Evolutionary conservation across 306 rosid genomes (phyloP).

Genomic region (Cajanus cajan): DNA sequence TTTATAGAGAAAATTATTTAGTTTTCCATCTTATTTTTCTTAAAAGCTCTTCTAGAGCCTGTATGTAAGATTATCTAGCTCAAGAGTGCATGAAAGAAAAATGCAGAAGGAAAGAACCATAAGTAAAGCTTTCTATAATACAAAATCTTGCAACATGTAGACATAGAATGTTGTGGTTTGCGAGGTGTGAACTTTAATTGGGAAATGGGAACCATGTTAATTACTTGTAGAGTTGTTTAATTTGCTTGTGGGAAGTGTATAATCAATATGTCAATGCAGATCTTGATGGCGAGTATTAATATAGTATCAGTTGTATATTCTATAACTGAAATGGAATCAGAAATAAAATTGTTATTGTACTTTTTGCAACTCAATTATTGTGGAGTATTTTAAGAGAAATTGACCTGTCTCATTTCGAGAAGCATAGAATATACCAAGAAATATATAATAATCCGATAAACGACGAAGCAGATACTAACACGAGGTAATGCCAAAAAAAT

Average conservation of each 20-base stretch:
- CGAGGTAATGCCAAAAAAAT: not conserved
- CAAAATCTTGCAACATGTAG: not conserved
- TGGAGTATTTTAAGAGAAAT: not conserved
- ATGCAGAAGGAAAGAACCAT: not conserved
- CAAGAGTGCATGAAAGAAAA: not conserved
- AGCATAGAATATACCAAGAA: conserved; percentile 24
- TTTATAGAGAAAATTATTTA: too few relatives aligned
- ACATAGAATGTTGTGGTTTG: conserved; percentile 14
- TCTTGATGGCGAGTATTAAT: conserved; percentile 12
- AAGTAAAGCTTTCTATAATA: too few relatives aligned
- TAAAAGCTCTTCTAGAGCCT: too few relatives aligned
- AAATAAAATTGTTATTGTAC: not conserved
- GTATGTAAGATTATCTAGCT: too few relatives aligned
- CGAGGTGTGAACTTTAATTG: not conserved
- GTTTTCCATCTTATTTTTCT: too few relatives aligned
- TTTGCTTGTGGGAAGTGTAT: not conserved
- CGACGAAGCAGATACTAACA: not conserved
- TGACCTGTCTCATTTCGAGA: conserved; percentile 29
- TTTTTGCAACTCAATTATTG: conserved; percentile 16
- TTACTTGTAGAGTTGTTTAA: conserved; percentile 3
- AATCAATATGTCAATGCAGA: conserved; percentile 8
- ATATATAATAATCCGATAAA: not conserved
- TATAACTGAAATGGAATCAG: not conserved
- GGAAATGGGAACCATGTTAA: not conserved
- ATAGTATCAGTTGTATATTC: not conserved